phyloP scores from a whole-genome alignment of 257 asterid genomes.

The Coffea eugenioides region DNA sequence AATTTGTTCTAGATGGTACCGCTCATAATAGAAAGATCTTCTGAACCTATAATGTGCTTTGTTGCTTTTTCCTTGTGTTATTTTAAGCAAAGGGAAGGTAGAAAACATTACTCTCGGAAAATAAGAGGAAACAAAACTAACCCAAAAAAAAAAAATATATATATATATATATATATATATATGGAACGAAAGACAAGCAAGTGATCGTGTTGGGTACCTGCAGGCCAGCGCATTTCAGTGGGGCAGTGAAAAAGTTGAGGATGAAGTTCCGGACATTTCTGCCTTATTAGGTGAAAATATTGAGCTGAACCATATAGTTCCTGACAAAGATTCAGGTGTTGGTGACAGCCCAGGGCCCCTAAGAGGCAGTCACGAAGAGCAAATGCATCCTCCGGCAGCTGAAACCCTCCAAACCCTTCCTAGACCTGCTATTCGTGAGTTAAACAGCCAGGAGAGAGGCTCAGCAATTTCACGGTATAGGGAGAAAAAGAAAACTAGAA shows the following conservation, averaged over 20 bases:
- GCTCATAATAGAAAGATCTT: background rate
- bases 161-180: no score
- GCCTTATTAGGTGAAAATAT: constrained; percentile 31
- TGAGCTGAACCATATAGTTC: constrained; percentile 56
- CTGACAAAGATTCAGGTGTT: constrained; percentile 61
- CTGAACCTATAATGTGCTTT: background rate
- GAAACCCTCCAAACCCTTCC: constrained; percentile 40
- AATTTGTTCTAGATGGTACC: background rate
- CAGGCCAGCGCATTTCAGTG: constrained; percentile 44
- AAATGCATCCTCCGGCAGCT: constrained; percentile 31
- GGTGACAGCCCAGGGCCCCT: constrained; percentile 35
- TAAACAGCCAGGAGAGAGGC: constrained; percentile 80
- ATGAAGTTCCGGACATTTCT: constrained; percentile 46
- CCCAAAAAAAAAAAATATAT: no score
- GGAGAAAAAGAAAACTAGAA: constrained; percentile 88
- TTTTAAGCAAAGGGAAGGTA: background rate
- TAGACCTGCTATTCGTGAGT: constrained; percentile 43
- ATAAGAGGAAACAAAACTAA: background rate
- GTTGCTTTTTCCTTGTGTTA: background rate
- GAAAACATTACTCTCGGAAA: background rate
- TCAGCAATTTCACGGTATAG: constrained; percentile 81
- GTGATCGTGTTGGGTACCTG: constrained; percentile 27
- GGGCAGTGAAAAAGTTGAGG: constrained; percentile 35
- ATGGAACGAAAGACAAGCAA: background rate
- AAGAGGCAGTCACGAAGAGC: constrained; percentile 46